These are phyloP conservation scores for Mycena haematopus DNA, from an alignment of 768 basidiomycete species.

Conservation along the genomic window DNA sequence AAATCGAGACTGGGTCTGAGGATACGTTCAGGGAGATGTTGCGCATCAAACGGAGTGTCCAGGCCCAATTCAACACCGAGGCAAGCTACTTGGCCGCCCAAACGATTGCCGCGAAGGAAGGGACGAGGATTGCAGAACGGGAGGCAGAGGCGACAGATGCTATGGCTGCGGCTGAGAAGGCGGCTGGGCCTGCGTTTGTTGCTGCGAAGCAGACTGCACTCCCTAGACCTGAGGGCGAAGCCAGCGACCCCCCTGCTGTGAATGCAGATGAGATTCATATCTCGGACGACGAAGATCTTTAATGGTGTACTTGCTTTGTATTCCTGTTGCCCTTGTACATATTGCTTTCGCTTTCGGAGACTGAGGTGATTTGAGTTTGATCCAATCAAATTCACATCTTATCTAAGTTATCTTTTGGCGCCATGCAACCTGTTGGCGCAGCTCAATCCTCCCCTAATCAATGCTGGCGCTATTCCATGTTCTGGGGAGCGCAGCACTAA, in stretches of 20 bases:
- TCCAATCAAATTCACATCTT: background rate
- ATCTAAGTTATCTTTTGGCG: too few relatives aligned
- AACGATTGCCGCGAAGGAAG: slow-evolving; percentile 74
- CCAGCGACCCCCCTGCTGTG: slow-evolving; percentile 36
- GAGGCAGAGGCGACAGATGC: slow-evolving; percentile 64
- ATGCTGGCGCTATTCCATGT: slow-evolving; percentile 1
- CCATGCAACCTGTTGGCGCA: background rate
- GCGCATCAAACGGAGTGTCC: slow-evolving; percentile 96
- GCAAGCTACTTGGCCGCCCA: slow-evolving; percentile 92
- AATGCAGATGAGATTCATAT: slow-evolving; percentile 91
- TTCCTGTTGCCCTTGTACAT: slow-evolving; percentile 18
- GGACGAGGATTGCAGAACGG: slow-evolving; percentile 54
- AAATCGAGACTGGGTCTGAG: slow-evolving; percentile 98
- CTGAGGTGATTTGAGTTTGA: background rate
- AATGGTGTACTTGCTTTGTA: slow-evolving; percentile 36
- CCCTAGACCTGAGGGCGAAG: slow-evolving; percentile 45
- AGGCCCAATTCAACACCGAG: slow-evolving; percentile 98
- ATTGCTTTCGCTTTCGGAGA: background rate
- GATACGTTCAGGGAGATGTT: slow-evolving; percentile 97
- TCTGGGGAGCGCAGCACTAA: background rate
- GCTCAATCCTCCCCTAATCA: background rate
- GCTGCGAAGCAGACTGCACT: slow-evolving; percentile 67
- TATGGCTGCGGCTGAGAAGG: slow-evolving; percentile 86
- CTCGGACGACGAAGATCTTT: slow-evolving; percentile 80
- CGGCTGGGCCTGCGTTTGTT: slow-evolving; percentile 76